Conservation (phyloP, 129 eudicot species). For the Tagetes patula region DNA sequence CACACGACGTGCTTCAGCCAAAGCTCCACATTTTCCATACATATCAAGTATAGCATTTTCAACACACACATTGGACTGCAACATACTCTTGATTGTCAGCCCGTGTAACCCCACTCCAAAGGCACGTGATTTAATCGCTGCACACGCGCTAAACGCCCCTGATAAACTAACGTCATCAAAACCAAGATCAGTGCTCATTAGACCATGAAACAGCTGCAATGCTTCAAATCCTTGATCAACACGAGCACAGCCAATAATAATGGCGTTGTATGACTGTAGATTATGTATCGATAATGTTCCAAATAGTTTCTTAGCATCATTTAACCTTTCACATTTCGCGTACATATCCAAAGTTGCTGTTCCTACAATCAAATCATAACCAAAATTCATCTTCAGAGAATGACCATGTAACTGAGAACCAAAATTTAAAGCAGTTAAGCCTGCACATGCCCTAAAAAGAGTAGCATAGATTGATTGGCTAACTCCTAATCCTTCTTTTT, state of each 20-base stretch:
- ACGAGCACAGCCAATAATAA: constrained; percentile 62
- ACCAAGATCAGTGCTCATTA: constrained; percentile 53
- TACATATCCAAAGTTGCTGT: constrained; percentile 89
- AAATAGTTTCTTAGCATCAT: constrained; percentile 57
- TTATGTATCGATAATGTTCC: constrained; percentile 45
- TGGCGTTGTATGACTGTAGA: constrained; percentile 72
- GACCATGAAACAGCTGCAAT: constrained; percentile 43
- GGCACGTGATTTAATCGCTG: constrained; percentile 46
- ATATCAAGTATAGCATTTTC: constrained; percentile 84
- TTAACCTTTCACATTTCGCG: constrained; percentile 57
- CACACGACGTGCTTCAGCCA: constrained; percentile 49
- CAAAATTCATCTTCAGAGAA: constrained; percentile 66
- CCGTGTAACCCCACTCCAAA: constrained; percentile 70
- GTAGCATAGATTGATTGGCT: constrained; percentile 80
- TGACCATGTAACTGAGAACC: constrained; percentile 79
- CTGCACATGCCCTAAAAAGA: constrained; percentile 69
- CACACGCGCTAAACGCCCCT: constrained; percentile 79
- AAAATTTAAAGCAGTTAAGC: constrained; percentile 44
- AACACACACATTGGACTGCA: constrained; percentile 56
- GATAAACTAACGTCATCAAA: constrained; percentile 79
- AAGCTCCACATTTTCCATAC: constrained; percentile 92
- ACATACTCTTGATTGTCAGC: constrained; percentile 55
- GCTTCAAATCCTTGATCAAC: constrained; percentile 57
- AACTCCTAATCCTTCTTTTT: constrained; percentile 61
- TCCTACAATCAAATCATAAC: constrained; percentile 62